Evolutionary conservation across 2,329 filamentous ascomycete genomes (phyloP), one percentile per base, ranked within the genome.

Genomic region (Huntiella savannae): DNA sequence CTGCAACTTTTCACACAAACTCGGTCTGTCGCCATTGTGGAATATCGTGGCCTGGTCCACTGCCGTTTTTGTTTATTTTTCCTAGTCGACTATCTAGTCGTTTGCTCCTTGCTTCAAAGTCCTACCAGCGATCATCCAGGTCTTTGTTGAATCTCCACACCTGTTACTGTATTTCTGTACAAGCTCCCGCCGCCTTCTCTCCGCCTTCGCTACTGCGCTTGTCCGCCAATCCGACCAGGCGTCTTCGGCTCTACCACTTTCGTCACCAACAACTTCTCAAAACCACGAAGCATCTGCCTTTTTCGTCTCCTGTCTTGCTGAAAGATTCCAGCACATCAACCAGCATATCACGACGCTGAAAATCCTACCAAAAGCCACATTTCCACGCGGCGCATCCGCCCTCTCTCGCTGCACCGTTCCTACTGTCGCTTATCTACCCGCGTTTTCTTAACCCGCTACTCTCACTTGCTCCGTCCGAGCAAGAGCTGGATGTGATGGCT

Each of bases 401-500:
- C 38, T 16, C 13, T 40, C 8, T 11, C 35, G 16, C 37, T 6
- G 15, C 36, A 40, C 32, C 37, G 37, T 35, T 22, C 12, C 40
- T 40, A 22, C 8, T 34, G 28, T 32, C 33, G 16, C 34, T 13
- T 32, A 28, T 40, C 28, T 33, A 12, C 33, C 42, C 39, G 41
- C 15, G 19, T 36, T 37, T 41, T 43, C 17, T 45, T 44, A 44
- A 34, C 11, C 33, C 36, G 19, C 8, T 6, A 40, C 43, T 46
- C 28, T 32, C 33, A 39, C 48, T 47, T 47, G 44, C 41, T 50
- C 45, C 36, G 34, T 34, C 36, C 16, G 48, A 50, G 43, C 42
- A 43, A 47, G 48, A 48, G 15, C 44, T 50, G 51, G 49, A 54
- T 52, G 48, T 50, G 43, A 75, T 75, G 72, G 71, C 71, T 60